Percentiles rank a stretch among this genome's conserved stretches.
Evolutionary conservation across 352 stramenopile species (phyloP).

Genomic region (Thalassiosira livingstoniorum): DNA sequence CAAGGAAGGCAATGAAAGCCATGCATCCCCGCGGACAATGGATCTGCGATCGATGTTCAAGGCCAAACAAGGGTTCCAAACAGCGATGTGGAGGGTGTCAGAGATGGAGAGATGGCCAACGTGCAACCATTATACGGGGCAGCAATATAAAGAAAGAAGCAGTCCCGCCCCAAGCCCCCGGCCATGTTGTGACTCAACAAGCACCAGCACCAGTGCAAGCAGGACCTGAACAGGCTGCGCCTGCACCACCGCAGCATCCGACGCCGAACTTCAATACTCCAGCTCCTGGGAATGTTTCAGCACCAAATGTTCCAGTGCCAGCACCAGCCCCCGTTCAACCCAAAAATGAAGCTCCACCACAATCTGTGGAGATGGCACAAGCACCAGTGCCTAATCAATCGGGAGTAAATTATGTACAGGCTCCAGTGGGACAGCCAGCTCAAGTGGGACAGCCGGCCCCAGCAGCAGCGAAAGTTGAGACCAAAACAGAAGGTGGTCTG

Average conservation of each 20-base stretch:
- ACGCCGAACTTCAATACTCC: neutral
- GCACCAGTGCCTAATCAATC: too few species aligned
- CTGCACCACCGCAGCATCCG: neutral
- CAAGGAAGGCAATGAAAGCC: conserved; percentile 12
- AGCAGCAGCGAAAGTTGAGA: neutral
- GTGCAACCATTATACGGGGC: conserved; percentile 18
- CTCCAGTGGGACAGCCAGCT: too few species aligned
- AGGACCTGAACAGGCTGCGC: neutral
- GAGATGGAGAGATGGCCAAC: conserved; percentile 15
- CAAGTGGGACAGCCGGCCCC: neutral
- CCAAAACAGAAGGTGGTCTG: neutral
- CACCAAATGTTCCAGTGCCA: too few species aligned
- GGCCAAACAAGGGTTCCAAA: conserved; percentile 16
- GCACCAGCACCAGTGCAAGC: too few species aligned
- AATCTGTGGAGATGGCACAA: too few species aligned
- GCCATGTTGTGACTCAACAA: too few species aligned
- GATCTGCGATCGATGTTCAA: conserved; percentile 17
- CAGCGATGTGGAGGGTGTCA: conserved; percentile 23
- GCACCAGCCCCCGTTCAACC: too few species aligned
- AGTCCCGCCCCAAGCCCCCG: too few species aligned
- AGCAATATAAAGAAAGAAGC: too few species aligned
- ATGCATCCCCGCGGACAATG: neutral
- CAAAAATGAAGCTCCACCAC: too few species aligned
- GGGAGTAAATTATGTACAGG: too few species aligned
- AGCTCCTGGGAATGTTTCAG: neutral